A percentile compares a stretch with the other conserved stretches of the same genome.
These are phyloP conservation scores for Crucibulum laeve DNA, from an alignment of 768 basidiomycete genomes.

Conservation along the genomic window DNA sequence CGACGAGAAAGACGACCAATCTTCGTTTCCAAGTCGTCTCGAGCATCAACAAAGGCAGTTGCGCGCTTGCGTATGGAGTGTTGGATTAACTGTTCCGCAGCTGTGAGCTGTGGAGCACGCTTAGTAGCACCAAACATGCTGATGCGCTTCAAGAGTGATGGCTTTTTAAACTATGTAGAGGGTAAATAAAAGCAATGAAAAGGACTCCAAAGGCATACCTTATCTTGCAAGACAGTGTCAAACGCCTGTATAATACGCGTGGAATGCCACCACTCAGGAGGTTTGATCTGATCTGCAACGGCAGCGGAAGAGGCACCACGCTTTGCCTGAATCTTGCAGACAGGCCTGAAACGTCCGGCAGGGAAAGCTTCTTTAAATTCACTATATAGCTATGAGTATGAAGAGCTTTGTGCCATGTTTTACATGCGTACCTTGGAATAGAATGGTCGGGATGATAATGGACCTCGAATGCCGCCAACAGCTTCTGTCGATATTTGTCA, in stretches of 20 bases:
- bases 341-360: slow-evolving; percentile 83
- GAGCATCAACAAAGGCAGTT: slow-evolving; percentile 90
- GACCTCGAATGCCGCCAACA: slow-evolving; percentile 76
- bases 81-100: slow-evolving; percentile 83
- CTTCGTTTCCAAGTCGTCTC: slow-evolving; percentile 92
- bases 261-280: slow-evolving; percentile 94
- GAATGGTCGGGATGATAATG: slow-evolving; percentile 90
- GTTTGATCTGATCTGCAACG: slow-evolving; percentile 85
- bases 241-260: slow-evolving; percentile 89
- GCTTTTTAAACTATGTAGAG: slow-evolving; percentile 72
- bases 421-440: slow-evolving; percentile 53
- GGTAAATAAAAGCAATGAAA: slow-evolving; percentile 7
- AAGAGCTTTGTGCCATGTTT: neutral
- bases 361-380: slow-evolving; percentile 97
- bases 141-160: slow-evolving; percentile 81
- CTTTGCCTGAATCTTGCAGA: slow-evolving; percentile 88
- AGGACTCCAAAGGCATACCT: slow-evolving; percentile 36
- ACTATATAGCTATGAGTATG: slow-evolving; percentile 30
- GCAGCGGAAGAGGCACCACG: slow-evolving; percentile 73
- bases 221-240: slow-evolving; percentile 81
- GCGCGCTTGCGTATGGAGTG: slow-evolving; percentile 88
- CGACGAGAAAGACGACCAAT: slow-evolving; percentile 82
- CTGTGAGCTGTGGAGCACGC: slow-evolving; percentile 67
- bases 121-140: slow-evolving; percentile 69
- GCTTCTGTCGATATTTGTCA: slow-evolving; percentile 71